Conservation (phyloP, 148 eudicot genomes). For the Fagopyrum tataricum region DNA sequence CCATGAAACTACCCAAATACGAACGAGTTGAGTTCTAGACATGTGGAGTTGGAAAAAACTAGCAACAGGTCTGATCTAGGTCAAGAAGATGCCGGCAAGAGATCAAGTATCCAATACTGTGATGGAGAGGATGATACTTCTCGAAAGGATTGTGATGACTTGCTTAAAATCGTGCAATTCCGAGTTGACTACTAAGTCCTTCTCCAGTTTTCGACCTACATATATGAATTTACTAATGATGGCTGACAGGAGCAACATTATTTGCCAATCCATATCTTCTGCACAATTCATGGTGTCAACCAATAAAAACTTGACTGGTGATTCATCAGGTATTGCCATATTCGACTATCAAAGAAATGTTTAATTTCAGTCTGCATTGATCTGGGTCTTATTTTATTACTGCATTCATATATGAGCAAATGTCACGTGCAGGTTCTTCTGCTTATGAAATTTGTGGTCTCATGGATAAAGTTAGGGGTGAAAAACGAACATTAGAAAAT, state of each 20-base stretch:
- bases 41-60: slow-evolving; percentile 24
- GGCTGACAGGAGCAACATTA: not conserved
- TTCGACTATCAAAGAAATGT: slow-evolving; percentile 24
- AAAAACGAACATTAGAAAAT: slow-evolving; percentile 48
- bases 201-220: slow-evolving; percentile 34
- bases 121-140: slow-evolving; percentile 26
- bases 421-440: slow-evolving; percentile 29
- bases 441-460: slow-evolving; percentile 35
- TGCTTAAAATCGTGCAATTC: slow-evolving; percentile 32
- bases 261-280: slow-evolving; percentile 11
- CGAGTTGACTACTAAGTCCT: slow-evolving; percentile 43
- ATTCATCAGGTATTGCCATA: slow-evolving; percentile 18
- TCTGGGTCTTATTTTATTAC: slow-evolving; percentile 31
- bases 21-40: slow-evolving; percentile 22
- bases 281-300: slow-evolving; percentile 21
- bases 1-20: slow-evolving; percentile 21
- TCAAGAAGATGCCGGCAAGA: slow-evolving; percentile 24
- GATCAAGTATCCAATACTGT: slow-evolving; percentile 18
- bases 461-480: slow-evolving; percentile 44
- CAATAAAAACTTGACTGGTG: slow-evolving; percentile 25
- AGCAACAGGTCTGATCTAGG: slow-evolving; percentile 21
- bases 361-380: slow-evolving; percentile 23
- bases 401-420: slow-evolving; percentile 34
- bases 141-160: slow-evolving; percentile 22
- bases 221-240: slow-evolving; percentile 20